Evolutionary conservation across 2,329 filamentous ascomycete genomes (phyloP).

Genomic region (Fusarium succisae): DNA sequence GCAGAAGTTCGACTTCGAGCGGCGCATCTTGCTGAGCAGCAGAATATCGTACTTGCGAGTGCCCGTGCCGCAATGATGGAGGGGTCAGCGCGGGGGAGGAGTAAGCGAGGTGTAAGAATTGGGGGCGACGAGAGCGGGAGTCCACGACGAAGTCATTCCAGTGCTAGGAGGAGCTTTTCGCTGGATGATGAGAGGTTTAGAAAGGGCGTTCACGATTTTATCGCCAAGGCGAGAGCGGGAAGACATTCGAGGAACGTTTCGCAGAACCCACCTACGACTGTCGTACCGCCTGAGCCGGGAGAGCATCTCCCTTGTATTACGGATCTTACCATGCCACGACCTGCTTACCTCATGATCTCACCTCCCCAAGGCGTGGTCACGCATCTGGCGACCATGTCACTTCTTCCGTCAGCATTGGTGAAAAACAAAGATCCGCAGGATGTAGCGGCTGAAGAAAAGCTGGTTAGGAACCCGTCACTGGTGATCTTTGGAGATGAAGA

Average conservation of each 20-base stretch:
- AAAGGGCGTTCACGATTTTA: constrained; percentile 58
- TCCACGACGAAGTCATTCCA: constrained; percentile 52
- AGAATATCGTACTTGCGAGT: constrained; percentile 58
- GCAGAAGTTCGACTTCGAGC: constrained; percentile 78
- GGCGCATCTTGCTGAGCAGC: constrained; percentile 71
- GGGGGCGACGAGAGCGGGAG: constrained; percentile 60
- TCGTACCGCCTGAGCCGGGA: constrained; percentile 15
- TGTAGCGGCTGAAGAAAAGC: constrained; percentile 60
- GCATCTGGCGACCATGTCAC: constrained; percentile 69
- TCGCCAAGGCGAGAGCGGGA: constrained; percentile 51
- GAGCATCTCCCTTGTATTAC: constrained; percentile 46
- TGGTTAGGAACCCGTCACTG: constrained; percentile 69
- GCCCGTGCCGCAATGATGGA: constrained; percentile 47
- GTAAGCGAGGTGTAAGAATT: constrained; percentile 55
- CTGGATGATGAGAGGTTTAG: constrained; percentile 59
- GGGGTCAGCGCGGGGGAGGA: constrained; percentile 39
- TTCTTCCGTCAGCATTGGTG: constrained; percentile 49
- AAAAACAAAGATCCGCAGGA: constrained; percentile 38
- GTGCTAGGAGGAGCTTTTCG: constrained; percentile 49
- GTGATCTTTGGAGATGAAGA: constrained; percentile 81
- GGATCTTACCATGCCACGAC: constrained; percentile 50
- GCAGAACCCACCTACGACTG: constrained; percentile 15
- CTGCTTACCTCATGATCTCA: constrained; percentile 73
- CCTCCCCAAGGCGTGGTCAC: constrained; percentile 70
- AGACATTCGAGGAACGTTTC: constrained; percentile 29